phyloP scores from a whole-genome alignment of 768 basidiomycete genomes.

The Gloeophyllum trabeum region DNA sequence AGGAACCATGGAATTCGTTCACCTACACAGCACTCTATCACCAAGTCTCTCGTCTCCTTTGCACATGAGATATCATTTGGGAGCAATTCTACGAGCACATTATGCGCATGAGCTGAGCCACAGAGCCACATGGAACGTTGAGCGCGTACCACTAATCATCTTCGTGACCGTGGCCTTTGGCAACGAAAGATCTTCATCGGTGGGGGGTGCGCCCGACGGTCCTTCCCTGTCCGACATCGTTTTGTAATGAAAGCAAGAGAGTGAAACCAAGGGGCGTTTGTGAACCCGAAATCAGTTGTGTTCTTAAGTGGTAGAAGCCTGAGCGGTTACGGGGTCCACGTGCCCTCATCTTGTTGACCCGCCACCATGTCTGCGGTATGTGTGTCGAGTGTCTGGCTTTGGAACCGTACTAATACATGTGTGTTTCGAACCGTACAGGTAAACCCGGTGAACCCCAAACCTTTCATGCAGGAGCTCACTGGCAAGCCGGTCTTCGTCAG shows the following conservation, averaged over 20 bases:
- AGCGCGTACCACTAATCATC: constrained; percentile 73
- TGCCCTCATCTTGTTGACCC: no score
- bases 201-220: constrained; percentile 44
- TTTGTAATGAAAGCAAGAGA: constrained; percentile 3
- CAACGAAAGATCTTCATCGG: constrained; percentile 89
- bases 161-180: constrained; percentile 98
- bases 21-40: constrained; percentile 99
- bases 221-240: constrained; percentile 90
- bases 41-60: constrained; percentile 93
- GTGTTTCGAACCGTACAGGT: constrained; percentile 33
- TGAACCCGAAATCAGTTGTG: no score
- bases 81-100: constrained; percentile 56
- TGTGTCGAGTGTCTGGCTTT: no score
- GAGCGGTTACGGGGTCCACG: no score
- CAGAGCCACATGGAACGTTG: constrained; percentile 2
- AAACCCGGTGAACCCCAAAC: constrained; percentile 96
- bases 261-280: neutral
- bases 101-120: constrained; percentile 5
- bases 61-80: constrained; percentile 82
- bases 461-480: constrained; percentile 96
- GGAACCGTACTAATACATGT: constrained; percentile 1
- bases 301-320: no score
- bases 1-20: constrained; percentile 27
- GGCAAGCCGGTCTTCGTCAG: constrained; percentile 93
- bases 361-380: constrained; percentile 60